Percentiles rank a stretch among this genome's conserved stretches.
Evolutionary conservation across 345 rosid species (phyloP).

Genomic region (Corymbia maculata): DNA sequence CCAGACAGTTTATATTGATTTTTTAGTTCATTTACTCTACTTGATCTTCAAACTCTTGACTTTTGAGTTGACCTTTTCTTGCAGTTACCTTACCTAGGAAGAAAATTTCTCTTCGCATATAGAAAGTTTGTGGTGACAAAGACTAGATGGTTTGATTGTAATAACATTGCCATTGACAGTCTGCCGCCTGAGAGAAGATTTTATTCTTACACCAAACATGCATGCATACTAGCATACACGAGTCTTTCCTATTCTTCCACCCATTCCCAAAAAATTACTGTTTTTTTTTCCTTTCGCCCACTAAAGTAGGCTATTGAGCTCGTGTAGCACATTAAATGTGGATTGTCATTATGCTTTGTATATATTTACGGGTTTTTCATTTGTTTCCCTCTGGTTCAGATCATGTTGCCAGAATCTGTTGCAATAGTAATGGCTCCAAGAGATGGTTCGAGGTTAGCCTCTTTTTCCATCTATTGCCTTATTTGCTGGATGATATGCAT

Average conservation of each 20-base stretch:
- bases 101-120: not conserved
- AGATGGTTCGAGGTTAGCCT: constrained; percentile 57
- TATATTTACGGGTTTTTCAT: not conserved
- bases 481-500: not conserved
- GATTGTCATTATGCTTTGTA: not conserved
- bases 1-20: not conserved
- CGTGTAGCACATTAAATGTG: not conserved
- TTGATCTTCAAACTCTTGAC: not conserved
- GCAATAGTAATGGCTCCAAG: constrained; percentile 99
- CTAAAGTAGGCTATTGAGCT: not conserved
- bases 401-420: constrained; percentile 92
- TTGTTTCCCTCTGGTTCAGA: constrained; percentile 29
- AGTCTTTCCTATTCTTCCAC: not conserved
- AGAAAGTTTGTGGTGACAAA: not conserved
- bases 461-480: not conserved
- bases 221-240: not conserved
- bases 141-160: not conserved
- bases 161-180: not conserved
- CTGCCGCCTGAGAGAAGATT: not conserved
- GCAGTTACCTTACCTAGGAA: not conserved
- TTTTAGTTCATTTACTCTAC: not conserved
- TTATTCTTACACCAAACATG: not conserved
- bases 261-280: not conserved
- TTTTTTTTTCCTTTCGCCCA: not conserved
- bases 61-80: not conserved